phyloP scores from a whole-genome alignment of 2,329 filamentous ascomycete species.

The Cordyceps farinosa region DNA sequence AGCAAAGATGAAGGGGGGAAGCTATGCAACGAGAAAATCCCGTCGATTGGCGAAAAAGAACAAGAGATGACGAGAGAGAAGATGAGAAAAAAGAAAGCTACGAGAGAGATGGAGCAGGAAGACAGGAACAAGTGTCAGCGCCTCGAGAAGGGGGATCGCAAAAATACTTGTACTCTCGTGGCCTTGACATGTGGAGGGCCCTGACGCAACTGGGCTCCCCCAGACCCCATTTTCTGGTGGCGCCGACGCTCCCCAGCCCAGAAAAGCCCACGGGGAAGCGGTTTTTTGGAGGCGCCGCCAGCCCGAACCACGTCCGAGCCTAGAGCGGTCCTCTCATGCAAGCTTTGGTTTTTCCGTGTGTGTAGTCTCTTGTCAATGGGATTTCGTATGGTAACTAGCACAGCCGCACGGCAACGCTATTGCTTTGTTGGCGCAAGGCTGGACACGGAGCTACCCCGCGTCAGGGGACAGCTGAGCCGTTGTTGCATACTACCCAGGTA shows the following conservation, averaged over 20 bases:
- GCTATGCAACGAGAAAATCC: background rate
- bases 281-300: slow-evolving; percentile 2
- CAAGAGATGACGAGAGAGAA: background rate
- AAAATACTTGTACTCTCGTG: slow-evolving; percentile 18
- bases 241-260: slow-evolving; percentile 11
- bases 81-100: background rate
- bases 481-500: background rate
- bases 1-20: slow-evolving; percentile 13
- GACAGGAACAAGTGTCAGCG: background rate
- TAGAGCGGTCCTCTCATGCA: slow-evolving; percentile 4
- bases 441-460: slow-evolving; percentile 6
- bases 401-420: slow-evolving; percentile 3
- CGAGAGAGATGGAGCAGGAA: background rate
- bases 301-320: slow-evolving; percentile 7
- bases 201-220: slow-evolving; percentile 16
- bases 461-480: slow-evolving; percentile 1
- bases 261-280: slow-evolving; percentile 4
- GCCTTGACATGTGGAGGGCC: slow-evolving; percentile 16
- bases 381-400: background rate
- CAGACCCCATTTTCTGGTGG: slow-evolving; percentile 10
- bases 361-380: background rate
- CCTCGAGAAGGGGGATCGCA: slow-evolving; percentile 16
- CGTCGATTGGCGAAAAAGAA: background rate
- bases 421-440: slow-evolving; percentile 9
- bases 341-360: background rate